Base-by-base conservation (phyloP, 176 grass and related monocot species). In the Hordeum marinum region DNA sequence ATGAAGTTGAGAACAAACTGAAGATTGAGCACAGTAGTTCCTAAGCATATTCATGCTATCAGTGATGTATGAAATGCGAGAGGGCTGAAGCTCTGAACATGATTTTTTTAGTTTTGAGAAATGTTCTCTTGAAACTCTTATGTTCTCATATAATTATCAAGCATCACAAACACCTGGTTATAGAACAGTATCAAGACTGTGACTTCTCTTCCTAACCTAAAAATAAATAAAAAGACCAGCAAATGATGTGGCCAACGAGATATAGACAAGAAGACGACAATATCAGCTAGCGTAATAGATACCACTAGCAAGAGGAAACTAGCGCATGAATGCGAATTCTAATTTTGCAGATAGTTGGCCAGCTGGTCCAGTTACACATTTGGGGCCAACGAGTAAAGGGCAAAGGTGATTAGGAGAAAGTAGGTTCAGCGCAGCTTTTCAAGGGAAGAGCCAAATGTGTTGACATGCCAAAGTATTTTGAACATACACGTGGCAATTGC, bases 301-400 rank as follows among this genome's bases (percentile, higher is more conserved):
- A 78, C 15, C 14, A 15, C 10, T 79, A 66, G 32, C 64, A 45
- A 83, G 54, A 90, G 15, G 43, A 85, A 24, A 73, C 39, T 74
- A 65, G 62, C 24, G 32, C 32, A 78, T 78, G 43, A 17, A 40
- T 82, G 72, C 70, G 77, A 55, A 77, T 6, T 79, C 72, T 65
- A 90, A 15, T 34, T 62, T 52, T 76, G 54, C 52, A 89, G 70
- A 23, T 81, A 89, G 50, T 41, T 84, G 57, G 24, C 66, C 75
- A 74, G 35, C 23, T 52, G 4, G 40, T 72, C 27, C 15, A 1
- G 57, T 46, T 72, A 36, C 46, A 40, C 11, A 60, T 66, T 9
- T 46, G 24, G 58, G 35, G 43, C 26, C 36, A 57, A 78, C 13
- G 64, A 58, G 14, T 66, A 59, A 60, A 66, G 21, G 8, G 55